Base-by-base conservation (phyloP, 2,329 filamentous ascomycete genomes). In the Beauveria australis region DNA sequence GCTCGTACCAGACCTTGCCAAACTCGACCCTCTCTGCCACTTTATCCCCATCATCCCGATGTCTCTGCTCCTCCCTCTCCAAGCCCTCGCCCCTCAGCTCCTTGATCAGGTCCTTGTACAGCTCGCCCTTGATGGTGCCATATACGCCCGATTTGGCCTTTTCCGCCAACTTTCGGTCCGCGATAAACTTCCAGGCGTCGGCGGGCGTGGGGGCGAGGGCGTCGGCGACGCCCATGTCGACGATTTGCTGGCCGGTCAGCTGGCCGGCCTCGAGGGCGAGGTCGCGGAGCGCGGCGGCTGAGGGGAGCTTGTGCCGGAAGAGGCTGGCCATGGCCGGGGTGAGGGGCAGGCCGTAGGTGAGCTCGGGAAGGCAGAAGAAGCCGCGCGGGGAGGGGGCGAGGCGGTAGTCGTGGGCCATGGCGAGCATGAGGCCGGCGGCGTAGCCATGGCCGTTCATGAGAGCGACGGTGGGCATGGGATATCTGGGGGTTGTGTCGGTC, bases 401-500 rank as follows among this genome's bases (percentile, higher is more conserved):
- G 30, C 91, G 84, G 76, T 94, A 94, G 75, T 93, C 89, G 74
- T 92, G 89, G 74, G 89, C 85, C 82, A 91, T 89, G 62, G 89
- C 84, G 10, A 89, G 77, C 86, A 94, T 92, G 63, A 92, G 78
- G n/a, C 89, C 90, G 51, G 84, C 90, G 6, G 90, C 91, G 71
- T 92, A 94, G 59, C 87, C 85, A 72, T 95, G 91, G 24, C 90
- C 90, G 67, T 91, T 91, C 59, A 93, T 69, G 9, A 92, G 78
- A n/a, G 89, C 87, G 54, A 94, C 74, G 3, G 89, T 94, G 26
- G 90, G 90, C 89, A 92, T 91, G 16, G 89, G 89, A 69, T 86
- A 93, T 55, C 74, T 55, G 12, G 73, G 40, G 28, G 2, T 7
- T 9, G 28, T 10, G 8, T 10, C 2, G 8, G 8, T 30, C 28